phyloP scores from a whole-genome alignment of 495 filamentous ascomycete genomes.

The Lasiosphaeria hispida region DNA sequence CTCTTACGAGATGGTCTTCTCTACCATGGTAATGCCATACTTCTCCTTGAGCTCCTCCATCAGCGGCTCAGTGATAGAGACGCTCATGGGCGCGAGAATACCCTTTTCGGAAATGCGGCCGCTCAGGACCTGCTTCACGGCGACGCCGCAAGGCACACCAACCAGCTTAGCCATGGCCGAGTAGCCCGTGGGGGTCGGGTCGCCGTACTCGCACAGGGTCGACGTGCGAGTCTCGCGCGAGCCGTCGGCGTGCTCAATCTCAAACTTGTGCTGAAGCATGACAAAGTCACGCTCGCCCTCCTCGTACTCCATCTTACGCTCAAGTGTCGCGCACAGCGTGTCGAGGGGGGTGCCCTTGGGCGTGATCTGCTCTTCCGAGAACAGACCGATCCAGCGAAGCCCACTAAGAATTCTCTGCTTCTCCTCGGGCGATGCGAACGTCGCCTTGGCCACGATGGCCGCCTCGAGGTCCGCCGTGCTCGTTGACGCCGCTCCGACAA shows the following conservation, averaged over 20 bases:
- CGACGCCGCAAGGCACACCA: conserved; percentile 45
- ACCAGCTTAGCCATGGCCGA: conserved; percentile 78
- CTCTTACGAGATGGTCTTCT: conserved; percentile 35
- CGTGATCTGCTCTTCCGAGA: conserved; percentile 70
- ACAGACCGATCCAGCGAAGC: conserved; percentile 82
- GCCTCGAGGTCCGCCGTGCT: conserved; percentile 64
- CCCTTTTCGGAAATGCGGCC: conserved; percentile 77
- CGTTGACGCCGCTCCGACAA: conserved; percentile 62
- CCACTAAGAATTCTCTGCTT: conserved; percentile 73
- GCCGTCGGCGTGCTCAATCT: conserved; percentile 76
- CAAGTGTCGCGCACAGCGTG: conserved; percentile 84
- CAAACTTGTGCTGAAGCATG: conserved; percentile 90
- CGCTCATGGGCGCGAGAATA: conserved; percentile 76
- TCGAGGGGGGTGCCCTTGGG: conserved; percentile 81
- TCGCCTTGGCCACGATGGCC: conserved; percentile 72
- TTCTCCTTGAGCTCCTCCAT: conserved; percentile 55
- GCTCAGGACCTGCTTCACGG: conserved; percentile 78
- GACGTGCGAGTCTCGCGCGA: conserved; percentile 69
- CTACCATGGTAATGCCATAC: conserved; percentile 34
- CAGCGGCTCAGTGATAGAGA: conserved; percentile 66
- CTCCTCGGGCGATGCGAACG: conserved; percentile 68
- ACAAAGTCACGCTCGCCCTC: conserved; percentile 77
- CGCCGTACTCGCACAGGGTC: conserved; percentile 85
- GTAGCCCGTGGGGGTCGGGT: conserved; percentile 63
- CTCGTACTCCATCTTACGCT: conserved; percentile 88